Percentiles rank a stretch among this genome's conserved stretches.
Conservation (phyloP, 2,329 filamentous ascomycete species). For the Apiospora rasikravindrae region DNA sequence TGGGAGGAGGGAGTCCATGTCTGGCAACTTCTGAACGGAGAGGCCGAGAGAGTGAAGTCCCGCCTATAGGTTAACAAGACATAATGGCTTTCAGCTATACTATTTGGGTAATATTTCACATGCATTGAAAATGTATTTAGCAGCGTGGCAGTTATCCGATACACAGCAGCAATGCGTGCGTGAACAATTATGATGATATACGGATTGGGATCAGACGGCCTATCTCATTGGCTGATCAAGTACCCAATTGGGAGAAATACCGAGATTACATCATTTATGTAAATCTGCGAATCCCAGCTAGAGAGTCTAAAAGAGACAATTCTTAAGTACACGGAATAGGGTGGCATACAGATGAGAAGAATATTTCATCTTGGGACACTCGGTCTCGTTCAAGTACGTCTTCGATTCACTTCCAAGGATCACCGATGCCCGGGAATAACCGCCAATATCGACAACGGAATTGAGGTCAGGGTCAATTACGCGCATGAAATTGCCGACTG, state of each 20-base stretch:
- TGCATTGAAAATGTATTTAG: neutral
- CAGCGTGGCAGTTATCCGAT: neutral
- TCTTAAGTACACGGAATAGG: too few relatives aligned
- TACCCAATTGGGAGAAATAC: neutral
- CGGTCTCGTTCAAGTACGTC: too few relatives aligned
- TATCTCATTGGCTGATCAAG: neutral
- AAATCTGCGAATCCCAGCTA: neutral
- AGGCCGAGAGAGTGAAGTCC: neutral
- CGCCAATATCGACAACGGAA: neutral
- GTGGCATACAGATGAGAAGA: neutral
- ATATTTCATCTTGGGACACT: neutral
- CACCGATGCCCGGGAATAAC: neutral
- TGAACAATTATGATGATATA: neutral
- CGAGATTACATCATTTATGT: neutral
- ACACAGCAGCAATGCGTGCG: neutral
- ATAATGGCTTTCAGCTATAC: too few relatives aligned
- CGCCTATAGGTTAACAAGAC: neutral
- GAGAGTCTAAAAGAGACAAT: neutral
- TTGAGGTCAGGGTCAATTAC: neutral
- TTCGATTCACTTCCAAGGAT: neutral
- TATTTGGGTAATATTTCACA: too few relatives aligned
- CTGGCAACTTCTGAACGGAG: conserved; percentile 23
- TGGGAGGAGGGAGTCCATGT: conserved; percentile 25
- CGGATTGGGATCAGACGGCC: neutral
- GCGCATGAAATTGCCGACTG: neutral